Evolutionary conservation across 768 basidiomycete genomes (phyloP).

Genomic region (Ramaria sp.): DNA sequence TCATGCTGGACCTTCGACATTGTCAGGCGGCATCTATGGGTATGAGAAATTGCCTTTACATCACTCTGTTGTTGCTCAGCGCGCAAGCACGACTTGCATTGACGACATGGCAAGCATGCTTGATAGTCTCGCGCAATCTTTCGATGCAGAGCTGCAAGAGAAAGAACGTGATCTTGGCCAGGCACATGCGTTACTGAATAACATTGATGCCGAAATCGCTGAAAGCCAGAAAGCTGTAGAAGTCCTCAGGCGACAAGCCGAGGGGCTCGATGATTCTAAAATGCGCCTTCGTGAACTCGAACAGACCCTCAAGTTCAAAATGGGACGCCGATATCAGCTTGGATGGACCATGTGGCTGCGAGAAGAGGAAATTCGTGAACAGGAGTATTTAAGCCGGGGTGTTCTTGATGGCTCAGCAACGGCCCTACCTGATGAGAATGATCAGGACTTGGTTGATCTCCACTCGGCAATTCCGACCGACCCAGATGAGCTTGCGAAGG

Average conservation of each 20-base stretch:
- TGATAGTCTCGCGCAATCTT: conserved; percentile 77
- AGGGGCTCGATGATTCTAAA: conserved; percentile 51
- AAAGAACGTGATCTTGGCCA: conserved; percentile 89
- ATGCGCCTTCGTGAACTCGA: conserved; percentile 51
- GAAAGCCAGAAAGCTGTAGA: conserved; percentile 71
- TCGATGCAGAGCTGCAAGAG: conserved; percentile 84
- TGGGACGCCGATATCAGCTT: conserved; percentile 70
- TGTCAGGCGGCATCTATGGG: neutral
- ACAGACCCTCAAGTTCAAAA: conserved; percentile 54
- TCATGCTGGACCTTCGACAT: conserved; percentile 1
- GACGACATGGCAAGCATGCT: conserved; percentile 81
- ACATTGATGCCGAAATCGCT: conserved; percentile 83
- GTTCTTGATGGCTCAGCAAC: conserved; percentile 23
- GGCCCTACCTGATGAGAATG: neutral
- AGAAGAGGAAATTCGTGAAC: conserved; percentile 74
- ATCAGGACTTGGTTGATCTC: conserved; percentile 43
- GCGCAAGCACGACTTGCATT: conserved; percentile 74
- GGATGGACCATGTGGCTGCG: conserved; percentile 94
- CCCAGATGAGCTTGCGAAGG: conserved; percentile 37
- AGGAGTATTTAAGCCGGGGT: conserved; percentile 33
- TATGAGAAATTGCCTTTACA: conserved; percentile 63
- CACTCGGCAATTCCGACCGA: conserved; percentile 48
- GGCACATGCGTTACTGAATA: conserved; percentile 73
- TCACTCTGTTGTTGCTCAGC: conserved; percentile 75
- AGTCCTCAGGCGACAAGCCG: conserved; percentile 59